Evolutionary conservation across 2,329 filamentous ascomycete species (phyloP), one percentile per base, ranked within the genome.

Genomic region (Penicillium brevicompactum): DNA sequence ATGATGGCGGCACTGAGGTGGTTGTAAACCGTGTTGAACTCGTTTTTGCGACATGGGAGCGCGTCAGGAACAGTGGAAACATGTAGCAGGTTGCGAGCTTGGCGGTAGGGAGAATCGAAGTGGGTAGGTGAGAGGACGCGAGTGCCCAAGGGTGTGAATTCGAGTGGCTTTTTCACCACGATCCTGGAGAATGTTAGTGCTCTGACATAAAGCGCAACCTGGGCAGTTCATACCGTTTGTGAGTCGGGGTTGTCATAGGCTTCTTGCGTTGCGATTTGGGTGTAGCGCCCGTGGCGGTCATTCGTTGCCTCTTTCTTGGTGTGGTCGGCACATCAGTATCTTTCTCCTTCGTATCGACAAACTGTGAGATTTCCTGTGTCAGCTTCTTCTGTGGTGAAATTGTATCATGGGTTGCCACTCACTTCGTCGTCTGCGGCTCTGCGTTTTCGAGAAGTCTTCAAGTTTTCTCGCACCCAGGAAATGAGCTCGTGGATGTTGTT

Each of bases 61-160:
- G 90, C 91, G 11, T 88, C 83, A 1, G 94, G 94, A 3, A 99
- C 92, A 0, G 94, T 91, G 0, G 95, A 94, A 27, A 99, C 94
- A 70, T 99, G 94, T 1, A 99, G 84, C 43, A 90, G 87, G 27
- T 87, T 92, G 18, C 95, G 87, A 46, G 94, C 95, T 57, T 95
- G 84, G 65, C 96, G 92, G 68, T 97, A 97, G 0, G 94, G 94
- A 0, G 94, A 86, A 42, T 91, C 84, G 53, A 89, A 82, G 62
- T 89, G 85, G 32, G 83, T 83, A 4, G 90, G 89, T 1, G 91
- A 91, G 3, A 99, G 82, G 18, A 89, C 83, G 38, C 94, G 88
- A 13, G 91, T 97, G 6, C 91, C 92, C n/a, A 99, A 78, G 0
- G 94, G 94, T 0, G 94, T 99, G 67, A 97, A 97, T 69, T 97